phyloP scores from a whole-genome alignment of 805 yeast genomes.

The Candida ovalis region DNA sequence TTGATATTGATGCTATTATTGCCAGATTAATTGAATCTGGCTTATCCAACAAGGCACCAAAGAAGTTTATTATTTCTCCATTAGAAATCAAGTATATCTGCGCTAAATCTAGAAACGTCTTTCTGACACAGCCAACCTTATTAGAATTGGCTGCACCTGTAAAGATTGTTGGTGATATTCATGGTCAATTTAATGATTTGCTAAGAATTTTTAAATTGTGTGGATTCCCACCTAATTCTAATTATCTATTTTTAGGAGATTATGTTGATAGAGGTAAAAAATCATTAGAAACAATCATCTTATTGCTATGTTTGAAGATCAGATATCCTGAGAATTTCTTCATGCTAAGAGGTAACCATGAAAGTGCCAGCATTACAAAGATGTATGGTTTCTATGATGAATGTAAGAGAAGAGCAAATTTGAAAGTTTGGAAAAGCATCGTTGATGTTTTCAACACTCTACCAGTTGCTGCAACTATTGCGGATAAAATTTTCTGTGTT shows the following conservation, averaged over 20 bases:
- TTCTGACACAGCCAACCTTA: constrained; percentile 61
- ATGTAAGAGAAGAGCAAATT: constrained; percentile 48
- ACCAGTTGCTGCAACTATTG: constrained; percentile 60
- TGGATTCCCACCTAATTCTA: constrained; percentile 56
- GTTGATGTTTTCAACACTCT: constrained; percentile 56
- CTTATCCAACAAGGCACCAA: constrained; percentile 36
- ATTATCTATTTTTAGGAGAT: constrained; percentile 55
- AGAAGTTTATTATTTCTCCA: constrained; percentile 47
- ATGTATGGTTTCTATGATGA: constrained; percentile 61
- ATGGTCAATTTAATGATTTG: constrained; percentile 59
- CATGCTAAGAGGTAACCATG: constrained; percentile 58
- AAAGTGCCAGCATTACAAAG: constrained; percentile 54
- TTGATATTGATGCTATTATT: constrained; percentile 61
- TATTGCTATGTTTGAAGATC: constrained; percentile 50
- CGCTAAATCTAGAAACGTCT: constrained; percentile 54
- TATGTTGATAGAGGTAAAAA: constrained; percentile 59
- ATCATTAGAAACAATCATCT: constrained; percentile 51
- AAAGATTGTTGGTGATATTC: constrained; percentile 80
- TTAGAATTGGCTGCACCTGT: constrained; percentile 72
- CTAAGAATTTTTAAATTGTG: constrained; percentile 52
- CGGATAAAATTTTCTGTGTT: constrained; percentile 54
- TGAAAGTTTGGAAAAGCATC: constrained; percentile 47
- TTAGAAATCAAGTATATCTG: constrained; percentile 57
- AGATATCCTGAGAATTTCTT: constrained; percentile 60
- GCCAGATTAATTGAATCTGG: constrained; percentile 56